These are phyloP conservation scores for Kluyveromyces dobzhanskii DNA, from an alignment of 805 yeast species.

Conservation along the genomic window DNA sequence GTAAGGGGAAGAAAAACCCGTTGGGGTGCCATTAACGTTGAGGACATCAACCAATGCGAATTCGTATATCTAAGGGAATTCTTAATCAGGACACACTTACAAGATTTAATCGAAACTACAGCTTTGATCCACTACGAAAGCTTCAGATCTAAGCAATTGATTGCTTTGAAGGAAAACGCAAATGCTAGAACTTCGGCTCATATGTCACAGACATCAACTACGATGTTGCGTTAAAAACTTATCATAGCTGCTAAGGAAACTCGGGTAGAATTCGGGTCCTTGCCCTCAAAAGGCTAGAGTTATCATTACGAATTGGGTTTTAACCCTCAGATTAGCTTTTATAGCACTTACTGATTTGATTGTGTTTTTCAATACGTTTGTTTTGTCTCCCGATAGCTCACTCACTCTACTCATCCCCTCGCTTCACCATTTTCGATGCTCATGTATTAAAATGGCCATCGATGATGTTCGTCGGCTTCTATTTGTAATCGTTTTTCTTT, in stretches of 20 bases:
- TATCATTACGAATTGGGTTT: too few species aligned
- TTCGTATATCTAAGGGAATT: constrained; percentile 91
- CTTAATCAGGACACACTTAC: constrained; percentile 89
- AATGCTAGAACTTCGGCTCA: constrained; percentile 31
- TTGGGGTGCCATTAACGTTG: constrained; percentile 92
- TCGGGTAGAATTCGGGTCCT: too few species aligned
- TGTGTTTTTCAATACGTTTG: too few species aligned
- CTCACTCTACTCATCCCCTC: too few species aligned
- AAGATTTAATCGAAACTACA: constrained; percentile 92
- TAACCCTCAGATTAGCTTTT: too few species aligned
- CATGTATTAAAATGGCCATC: too few species aligned
- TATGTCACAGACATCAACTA: constrained; percentile 19
- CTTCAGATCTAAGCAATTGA: constrained; percentile 88
- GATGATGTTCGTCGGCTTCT: too few species aligned
- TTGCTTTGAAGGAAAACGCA: constrained; percentile 90
- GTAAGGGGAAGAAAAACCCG: constrained; percentile 87
- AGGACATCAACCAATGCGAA: constrained; percentile 92
- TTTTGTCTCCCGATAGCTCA: too few species aligned
- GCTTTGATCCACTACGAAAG: constrained; percentile 81
- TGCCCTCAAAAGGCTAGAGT: too few species aligned
- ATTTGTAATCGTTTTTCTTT: too few species aligned
- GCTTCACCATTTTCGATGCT: too few species aligned
- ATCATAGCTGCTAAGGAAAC: neutral
- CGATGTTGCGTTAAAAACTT: constrained; percentile 14
- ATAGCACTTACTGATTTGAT: too few species aligned